A percentile compares a stretch with the other conserved stretches of the same genome.
Conservation (phyloP, 1,284 basidiomycete species). For the Taiwanofungus camphoratus region DNA sequence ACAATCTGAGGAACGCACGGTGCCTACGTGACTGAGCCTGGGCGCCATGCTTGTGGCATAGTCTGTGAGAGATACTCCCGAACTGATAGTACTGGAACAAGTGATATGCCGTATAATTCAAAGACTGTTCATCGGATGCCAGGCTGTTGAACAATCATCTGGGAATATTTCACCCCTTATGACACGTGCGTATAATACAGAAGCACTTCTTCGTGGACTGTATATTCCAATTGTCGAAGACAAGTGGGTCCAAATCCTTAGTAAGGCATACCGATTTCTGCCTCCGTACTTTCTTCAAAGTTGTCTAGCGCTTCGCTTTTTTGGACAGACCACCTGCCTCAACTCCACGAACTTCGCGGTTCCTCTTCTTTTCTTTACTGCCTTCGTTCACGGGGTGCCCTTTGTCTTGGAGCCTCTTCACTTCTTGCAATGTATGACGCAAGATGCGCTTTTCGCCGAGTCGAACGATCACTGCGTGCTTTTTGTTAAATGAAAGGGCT, state of each 20-base stretch:
- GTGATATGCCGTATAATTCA: no score
- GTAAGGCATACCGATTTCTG: background rate
- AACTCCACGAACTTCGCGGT: conserved; percentile 7
- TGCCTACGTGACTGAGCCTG: no score
- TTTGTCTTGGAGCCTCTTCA: conserved; percentile 16
- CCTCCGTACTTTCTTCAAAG: background rate
- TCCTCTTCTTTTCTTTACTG: conserved; percentile 15
- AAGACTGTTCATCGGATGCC: no score
- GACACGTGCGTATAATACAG: no score
- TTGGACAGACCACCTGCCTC: conserved; percentile 13
- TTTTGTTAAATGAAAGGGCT: conserved; percentile 39
- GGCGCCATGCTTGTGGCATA: no score
- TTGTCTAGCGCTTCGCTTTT: conserved; percentile 12
- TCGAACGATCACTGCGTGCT: conserved; percentile 69
- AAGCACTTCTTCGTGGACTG: no score
- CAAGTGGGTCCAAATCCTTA: background rate
- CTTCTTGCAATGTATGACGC: conserved; percentile 30
- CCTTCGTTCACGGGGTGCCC: conserved; percentile 3
- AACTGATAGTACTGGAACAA: no score
- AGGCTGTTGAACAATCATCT: no score
- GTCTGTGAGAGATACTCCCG: no score
- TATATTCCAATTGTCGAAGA: background rate
- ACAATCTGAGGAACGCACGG: no score
- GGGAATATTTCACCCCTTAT: no score
- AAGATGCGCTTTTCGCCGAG: conserved; percentile 79